phyloP scores from a whole-genome alignment of 2,329 filamentous ascomycete genomes.

The Pseudogymnoascus sp. region DNA sequence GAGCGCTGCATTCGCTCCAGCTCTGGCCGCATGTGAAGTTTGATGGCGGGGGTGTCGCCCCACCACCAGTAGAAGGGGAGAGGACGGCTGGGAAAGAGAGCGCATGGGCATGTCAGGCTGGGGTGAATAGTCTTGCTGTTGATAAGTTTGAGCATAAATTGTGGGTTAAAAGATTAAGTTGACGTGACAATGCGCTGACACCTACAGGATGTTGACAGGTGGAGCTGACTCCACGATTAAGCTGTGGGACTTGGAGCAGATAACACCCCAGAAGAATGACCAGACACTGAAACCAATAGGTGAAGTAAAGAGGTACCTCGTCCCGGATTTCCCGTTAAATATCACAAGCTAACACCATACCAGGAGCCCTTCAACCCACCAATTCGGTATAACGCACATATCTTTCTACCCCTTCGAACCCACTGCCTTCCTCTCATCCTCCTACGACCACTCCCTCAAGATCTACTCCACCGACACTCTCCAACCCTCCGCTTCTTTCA shows the following conservation, averaged over 20 bases:
- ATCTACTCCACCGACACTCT: slow-evolving; percentile 61
- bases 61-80: slow-evolving; percentile 13
- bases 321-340: slow-evolving; percentile 10
- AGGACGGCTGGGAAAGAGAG: slow-evolving; percentile 13
- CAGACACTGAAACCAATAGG: slow-evolving; percentile 47
- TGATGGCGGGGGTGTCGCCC: slow-evolving; percentile 46
- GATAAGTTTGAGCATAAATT: slow-evolving; percentile 75
- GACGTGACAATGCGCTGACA: slow-evolving; percentile 10
- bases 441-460: slow-evolving; percentile 70
- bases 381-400: slow-evolving; percentile 65
- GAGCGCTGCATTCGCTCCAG: slow-evolving; percentile 61
- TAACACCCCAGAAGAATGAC: slow-evolving; percentile 34
- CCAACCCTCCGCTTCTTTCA: slow-evolving; percentile 54
- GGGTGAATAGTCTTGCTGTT: slow-evolving; percentile 69
- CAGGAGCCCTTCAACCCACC: slow-evolving; percentile 40
- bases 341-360: slow-evolving; percentile 21
- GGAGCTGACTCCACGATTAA: slow-evolving; percentile 78
- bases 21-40: slow-evolving; percentile 61
- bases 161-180: slow-evolving; percentile 33
- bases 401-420: slow-evolving; percentile 73
- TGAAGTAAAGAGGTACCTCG: slow-evolving; percentile 35
- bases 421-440: slow-evolving; percentile 65
- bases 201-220: slow-evolving; percentile 64
- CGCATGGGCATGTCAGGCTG: slow-evolving; percentile 62
- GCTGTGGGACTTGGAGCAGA: slow-evolving; percentile 75